Evolutionary conservation across 2,329 filamentous ascomycete species (phyloP), one percentile per base, ranked within the genome.

Genomic region (Gaeumannomyces tritici): DNA sequence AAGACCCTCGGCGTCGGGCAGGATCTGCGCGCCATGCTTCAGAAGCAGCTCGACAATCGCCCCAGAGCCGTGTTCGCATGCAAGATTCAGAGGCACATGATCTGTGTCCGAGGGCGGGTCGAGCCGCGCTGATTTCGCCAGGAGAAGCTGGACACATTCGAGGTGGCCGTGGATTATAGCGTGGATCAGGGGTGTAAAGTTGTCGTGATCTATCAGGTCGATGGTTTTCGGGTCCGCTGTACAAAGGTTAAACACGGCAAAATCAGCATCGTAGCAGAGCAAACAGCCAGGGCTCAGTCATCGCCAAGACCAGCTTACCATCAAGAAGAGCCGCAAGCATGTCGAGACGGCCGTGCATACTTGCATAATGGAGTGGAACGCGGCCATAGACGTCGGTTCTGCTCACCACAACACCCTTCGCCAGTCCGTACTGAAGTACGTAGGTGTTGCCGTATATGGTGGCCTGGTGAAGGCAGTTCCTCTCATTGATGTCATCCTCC

Each of bases 401-500:
- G 63, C 86, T 86, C 28, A 92, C 87, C 65, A 93, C 87, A 42
- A 97, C 91, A 5, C 84, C 86, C 57, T 83, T 86, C 1, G 83
- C 78, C n/a, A 99, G 78, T 4, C 89, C 93, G 66, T 89, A 86
- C 60, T 84, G 79, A 63, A 98, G 79, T 33, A 97, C 89, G 67
- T 90, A 88, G 12, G 83, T 77, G 69, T 93, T 93, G 26, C 93
- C 93, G 65, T 96, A 96, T 61, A 98, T 97, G 0, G 93, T 89
- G n/a, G 95, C 91, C 75, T 98, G 95, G 69, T 99, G 95, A 58
- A 99, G 80, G 71, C 93, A 96, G 70, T 97, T 99, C 55, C 95
- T 85, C 76, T 97, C 93, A 70, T 98, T 99, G 73, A 99, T 98
- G 70, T 97, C 93, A 72, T 99, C 95, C 69, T 96, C 91, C 0